Conservation (phyloP, 1,284 basidiomycete genomes). For the Irpex sp. region DNA sequence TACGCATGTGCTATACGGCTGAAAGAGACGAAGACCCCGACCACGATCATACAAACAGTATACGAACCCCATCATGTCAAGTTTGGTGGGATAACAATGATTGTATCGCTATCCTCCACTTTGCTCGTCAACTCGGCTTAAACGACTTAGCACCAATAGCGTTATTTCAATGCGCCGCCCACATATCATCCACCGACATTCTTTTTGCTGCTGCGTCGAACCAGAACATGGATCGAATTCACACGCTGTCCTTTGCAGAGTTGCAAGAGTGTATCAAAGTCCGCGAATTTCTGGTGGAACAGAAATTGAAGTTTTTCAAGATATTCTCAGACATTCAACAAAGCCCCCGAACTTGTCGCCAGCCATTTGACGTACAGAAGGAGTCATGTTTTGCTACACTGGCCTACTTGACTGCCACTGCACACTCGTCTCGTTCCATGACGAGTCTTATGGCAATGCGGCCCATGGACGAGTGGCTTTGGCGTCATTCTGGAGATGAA, state of each 20-base stretch:
- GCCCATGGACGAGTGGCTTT: too few relatives aligned
- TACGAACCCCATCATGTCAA: neutral
- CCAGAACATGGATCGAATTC: neutral
- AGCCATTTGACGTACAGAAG: too few relatives aligned
- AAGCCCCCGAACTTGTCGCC: too few relatives aligned
- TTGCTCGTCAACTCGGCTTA: neutral
- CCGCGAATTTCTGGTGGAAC: neutral
- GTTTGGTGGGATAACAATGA: neutral
- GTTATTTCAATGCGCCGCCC: neutral
- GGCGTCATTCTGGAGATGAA: too few relatives aligned
- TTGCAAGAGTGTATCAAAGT: neutral
- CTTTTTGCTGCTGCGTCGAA: neutral
- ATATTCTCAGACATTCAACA: too few relatives aligned
- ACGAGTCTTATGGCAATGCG: too few relatives aligned
- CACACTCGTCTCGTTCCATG: too few relatives aligned
- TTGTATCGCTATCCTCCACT: neutral
- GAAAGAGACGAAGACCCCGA: neutral
- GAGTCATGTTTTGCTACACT: too few relatives aligned
- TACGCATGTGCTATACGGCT: neutral
- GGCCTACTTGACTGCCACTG: too few relatives aligned
- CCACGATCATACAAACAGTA: neutral
- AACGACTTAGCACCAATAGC: neutral
- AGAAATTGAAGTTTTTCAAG: neutral
- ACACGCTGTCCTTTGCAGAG: neutral
- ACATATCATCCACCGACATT: neutral